A percentile compares a stretch with the other conserved stretches of the same genome.
Conservation (phyloP, 176 grass and related monocot species). For the Carex parvula region DNA sequence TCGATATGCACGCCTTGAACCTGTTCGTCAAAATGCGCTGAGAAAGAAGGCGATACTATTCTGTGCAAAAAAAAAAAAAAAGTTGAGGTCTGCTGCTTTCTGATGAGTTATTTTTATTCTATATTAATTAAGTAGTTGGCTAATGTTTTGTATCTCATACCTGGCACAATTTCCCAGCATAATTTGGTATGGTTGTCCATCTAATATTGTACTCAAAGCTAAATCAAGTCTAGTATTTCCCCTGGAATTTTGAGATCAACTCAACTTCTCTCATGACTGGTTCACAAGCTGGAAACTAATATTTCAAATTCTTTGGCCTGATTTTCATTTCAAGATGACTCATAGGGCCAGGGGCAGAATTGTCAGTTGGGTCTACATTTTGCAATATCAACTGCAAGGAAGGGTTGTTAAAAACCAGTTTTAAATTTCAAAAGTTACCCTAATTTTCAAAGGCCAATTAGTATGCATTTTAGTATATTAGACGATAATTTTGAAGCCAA, state of each 20-base stretch:
- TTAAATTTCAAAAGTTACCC: neutral
- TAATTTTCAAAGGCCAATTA: constrained; percentile 36
- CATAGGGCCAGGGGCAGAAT: neutral
- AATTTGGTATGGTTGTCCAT: neutral
- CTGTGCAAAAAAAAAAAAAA: no score
- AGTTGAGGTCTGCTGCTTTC: constrained; percentile 40
- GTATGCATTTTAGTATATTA: constrained; percentile 35
- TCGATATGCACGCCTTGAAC: neutral
- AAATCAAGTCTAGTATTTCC: neutral
- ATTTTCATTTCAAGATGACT: neutral
- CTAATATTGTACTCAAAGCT: neutral
- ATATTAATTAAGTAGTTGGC: neutral
- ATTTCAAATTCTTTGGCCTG: neutral
- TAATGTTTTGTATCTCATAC: neutral
- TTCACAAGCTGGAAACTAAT: neutral
- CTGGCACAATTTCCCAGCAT: neutral
- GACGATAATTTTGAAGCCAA: constrained; percentile 73
- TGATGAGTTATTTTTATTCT: neutral
- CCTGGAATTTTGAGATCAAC: no score
- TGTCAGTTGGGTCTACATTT: neutral
- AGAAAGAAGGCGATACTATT: no score
- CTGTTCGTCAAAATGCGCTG: neutral
- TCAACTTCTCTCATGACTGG: no score
- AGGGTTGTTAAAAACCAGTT: neutral
- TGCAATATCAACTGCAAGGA: neutral